Percentiles rank a stretch among this genome's conserved stretches.
These are phyloP conservation scores for Micractinium sp. DNA, from an alignment of 139 green algal species.

Conservation along the genomic window DNA sequence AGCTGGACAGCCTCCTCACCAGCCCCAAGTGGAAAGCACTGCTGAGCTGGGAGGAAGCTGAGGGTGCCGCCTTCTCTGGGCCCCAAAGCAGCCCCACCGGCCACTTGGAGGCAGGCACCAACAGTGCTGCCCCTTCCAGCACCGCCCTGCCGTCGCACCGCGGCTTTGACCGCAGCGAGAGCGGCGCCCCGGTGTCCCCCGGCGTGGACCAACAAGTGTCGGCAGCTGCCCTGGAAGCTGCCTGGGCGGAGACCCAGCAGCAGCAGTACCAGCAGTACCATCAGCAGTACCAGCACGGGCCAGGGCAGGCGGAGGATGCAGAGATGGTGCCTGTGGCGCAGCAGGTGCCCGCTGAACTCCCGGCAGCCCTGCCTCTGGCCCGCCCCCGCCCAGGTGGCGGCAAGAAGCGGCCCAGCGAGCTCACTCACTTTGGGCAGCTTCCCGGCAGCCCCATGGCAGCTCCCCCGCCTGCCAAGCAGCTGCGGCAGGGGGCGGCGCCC, in stretches of 20 bases:
- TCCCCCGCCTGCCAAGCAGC: constrained; percentile 7
- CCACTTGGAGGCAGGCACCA: not conserved
- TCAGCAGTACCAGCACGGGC: not conserved
- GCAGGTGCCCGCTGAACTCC: not conserved
- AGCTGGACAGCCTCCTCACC: constrained; percentile 3
- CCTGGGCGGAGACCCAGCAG: not conserved
- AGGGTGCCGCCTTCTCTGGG: too few species aligned
- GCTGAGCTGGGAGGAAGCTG: constrained; percentile 11
- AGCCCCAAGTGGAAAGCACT: constrained; percentile 32
- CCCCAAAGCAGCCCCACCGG: not conserved
- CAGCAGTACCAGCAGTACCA: not conserved
- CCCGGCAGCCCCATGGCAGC: not conserved
- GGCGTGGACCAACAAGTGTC: not conserved
- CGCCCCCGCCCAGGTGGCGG: not conserved
- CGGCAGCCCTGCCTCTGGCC: too few species aligned
- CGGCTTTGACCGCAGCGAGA: not conserved
- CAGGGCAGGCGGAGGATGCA: not conserved
- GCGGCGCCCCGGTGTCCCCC: not conserved
- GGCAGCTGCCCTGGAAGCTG: not conserved
- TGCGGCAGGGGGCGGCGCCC: not conserved
- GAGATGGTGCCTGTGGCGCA: not conserved
- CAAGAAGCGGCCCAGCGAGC: not conserved
- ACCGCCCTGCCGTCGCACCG: not conserved
- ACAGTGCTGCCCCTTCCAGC: not conserved
- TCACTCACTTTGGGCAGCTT: not conserved